A percentile compares a stretch with the other conserved stretches of the same genome.
phyloP scores from a whole-genome alignment of 306 rosid species.

The Lithocarpus polystachyus region DNA sequence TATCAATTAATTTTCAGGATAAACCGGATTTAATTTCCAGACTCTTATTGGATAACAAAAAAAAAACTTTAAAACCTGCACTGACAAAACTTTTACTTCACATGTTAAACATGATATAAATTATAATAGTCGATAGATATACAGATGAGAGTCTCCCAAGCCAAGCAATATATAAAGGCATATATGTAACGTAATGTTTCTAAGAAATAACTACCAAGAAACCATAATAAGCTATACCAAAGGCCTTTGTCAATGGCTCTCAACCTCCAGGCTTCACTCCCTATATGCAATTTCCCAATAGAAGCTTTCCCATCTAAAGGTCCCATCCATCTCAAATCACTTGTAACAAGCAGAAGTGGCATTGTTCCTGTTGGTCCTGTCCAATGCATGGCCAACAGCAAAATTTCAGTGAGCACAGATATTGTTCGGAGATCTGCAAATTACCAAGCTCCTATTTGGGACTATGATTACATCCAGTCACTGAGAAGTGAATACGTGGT shows the following conservation, averaged over 20 bases:
- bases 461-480: too few relatives aligned
- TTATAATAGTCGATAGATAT: too few relatives aligned
- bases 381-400: neutral
- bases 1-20: too few relatives aligned
- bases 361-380: neutral
- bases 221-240: neutral
- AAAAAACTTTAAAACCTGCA: too few relatives aligned
- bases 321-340: neutral
- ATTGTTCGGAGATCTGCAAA: slow-evolving; percentile 20
- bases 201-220: too few relatives aligned
- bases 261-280: neutral
- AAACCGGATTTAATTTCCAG: too few relatives aligned
- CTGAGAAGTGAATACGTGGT: neutral
- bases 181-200: too few relatives aligned
- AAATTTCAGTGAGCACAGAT: neutral
- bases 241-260: neutral
- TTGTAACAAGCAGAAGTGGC: neutral
- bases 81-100: too few relatives aligned
- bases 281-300: neutral
- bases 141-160: too few relatives aligned
- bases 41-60: too few relatives aligned
- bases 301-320: neutral
- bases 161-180: too few relatives aligned
- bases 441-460: slow-evolving; percentile 6
- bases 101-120: too few relatives aligned